A percentile compares a stretch with the other conserved stretches of the same genome.
Conservation (phyloP, 2,329 filamentous ascomycete species). For the Coleophoma cylindrospora region DNA sequence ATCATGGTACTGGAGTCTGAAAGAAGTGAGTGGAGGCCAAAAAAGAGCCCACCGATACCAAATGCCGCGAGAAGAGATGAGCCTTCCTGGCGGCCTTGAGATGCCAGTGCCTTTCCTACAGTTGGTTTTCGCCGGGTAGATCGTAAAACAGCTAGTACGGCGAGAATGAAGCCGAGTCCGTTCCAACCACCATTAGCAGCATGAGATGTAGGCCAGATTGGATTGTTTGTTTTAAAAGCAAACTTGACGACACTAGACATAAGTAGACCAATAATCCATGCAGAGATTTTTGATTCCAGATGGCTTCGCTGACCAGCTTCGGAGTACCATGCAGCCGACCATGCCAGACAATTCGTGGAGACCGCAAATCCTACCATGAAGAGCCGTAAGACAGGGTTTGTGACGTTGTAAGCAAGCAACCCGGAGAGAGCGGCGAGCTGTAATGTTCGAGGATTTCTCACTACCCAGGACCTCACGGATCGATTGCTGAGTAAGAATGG, state of each 20-base stretch:
- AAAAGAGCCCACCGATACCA: slow-evolving; percentile 79
- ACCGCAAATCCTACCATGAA: slow-evolving; percentile 79
- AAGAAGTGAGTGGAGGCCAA: slow-evolving; percentile 84
- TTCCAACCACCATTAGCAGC: slow-evolving; percentile 90
- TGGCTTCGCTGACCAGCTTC: slow-evolving; percentile 70
- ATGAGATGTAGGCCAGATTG: slow-evolving; percentile 93
- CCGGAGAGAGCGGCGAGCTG: slow-evolving; percentile 77
- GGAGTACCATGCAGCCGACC: slow-evolving; percentile 75
- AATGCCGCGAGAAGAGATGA: slow-evolving; percentile 69
- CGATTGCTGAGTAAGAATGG: slow-evolving; percentile 73
- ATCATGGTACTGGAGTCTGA: slow-evolving; percentile 99
- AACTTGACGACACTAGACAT: slow-evolving; percentile 88
- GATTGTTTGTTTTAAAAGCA: slow-evolving; percentile 90
- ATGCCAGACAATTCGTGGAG: slow-evolving; percentile 74
- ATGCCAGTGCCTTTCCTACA: slow-evolving; percentile 30
- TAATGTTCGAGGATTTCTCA: slow-evolving; percentile 63
- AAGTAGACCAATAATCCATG: slow-evolving; percentile 76
- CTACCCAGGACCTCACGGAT: slow-evolving; percentile 61
- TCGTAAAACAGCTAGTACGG: slow-evolving; percentile 67
- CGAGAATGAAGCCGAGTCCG: slow-evolving; percentile 72
- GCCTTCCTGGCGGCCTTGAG: slow-evolving; percentile 53
- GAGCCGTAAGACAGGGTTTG: slow-evolving; percentile 68
- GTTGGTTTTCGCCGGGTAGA: slow-evolving; percentile 65
- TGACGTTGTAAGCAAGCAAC: slow-evolving; percentile 72
- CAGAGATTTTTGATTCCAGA: slow-evolving; percentile 76